Evolutionary conservation across 805 yeast genomes (phyloP), one percentile per base, ranked within the genome.

Genomic region (Yamadazyma olivae): DNA sequence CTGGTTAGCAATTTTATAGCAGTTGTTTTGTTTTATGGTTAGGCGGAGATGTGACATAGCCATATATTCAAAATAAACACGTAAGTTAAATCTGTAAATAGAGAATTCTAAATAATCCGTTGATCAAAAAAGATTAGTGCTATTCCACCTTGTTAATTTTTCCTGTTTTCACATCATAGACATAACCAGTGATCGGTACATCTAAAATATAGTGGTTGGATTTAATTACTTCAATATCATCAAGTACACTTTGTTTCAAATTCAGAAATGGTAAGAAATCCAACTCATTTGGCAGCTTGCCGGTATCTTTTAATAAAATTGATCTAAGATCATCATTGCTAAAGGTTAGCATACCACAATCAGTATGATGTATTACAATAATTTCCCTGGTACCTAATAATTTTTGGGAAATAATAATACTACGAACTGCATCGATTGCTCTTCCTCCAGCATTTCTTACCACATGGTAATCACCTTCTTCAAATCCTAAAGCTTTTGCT

Each of bases 361-460:
- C 71, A 9, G 71, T 64, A 37, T 64, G 70, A 44, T 64, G 71
- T 33, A 61, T 36, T 32, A 67, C 53, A 14, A 67, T 59, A 17
- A 64, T 59, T 36, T 67, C 72, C 34, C 54, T 48, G 3, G 72
- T 67, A 2, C 68, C 68, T 33, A 67, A 50, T 18, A 67, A 43
- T 38, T 60, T 48, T 44, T 67, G 71, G 8, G 70, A 64, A 33
- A 67, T 66, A 14, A 66, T 59, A 16, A 67, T 43, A 40, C 63
- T 54, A 14, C 72, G 41, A 22, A 67, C 48, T 3, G 68, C 69
- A 39, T 66, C 71, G 18, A 55, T 39, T 1, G 70, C 60, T 43
- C 71, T 48, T 2, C 72, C 72, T 10, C 72, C 72, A 10, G 72
- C 72, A 41, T 67, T 67, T 43, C 71, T 52, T 23, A 67, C 61